Percentiles rank a stretch among this genome's conserved stretches.
Conservation (phyloP, 805 yeast genomes). For the Nakazawaea populi region DNA sequence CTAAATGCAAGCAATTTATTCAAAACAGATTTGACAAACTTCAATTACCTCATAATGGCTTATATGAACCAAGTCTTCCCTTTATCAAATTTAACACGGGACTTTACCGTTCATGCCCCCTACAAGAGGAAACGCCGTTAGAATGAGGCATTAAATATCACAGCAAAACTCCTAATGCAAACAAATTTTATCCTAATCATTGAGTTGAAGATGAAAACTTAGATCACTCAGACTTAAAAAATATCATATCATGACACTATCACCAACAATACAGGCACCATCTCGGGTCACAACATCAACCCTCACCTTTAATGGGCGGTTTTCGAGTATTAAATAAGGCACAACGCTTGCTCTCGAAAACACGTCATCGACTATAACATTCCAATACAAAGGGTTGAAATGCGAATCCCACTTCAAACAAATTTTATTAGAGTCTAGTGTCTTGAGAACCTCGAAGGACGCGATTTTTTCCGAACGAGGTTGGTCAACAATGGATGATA, state of each 20-base stretch:
- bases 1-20: no score
- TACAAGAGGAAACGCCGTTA: no score
- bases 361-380: constrained; percentile 3
- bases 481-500: neutral
- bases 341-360: constrained; percentile 8
- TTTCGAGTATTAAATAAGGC: constrained; percentile 2
- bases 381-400: constrained; percentile 9
- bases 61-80: no score
- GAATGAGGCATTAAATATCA: no score
- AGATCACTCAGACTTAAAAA: no score
- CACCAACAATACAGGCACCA: constrained; percentile 10
- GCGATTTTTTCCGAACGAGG: neutral
- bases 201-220: no score
- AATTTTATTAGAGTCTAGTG: neutral
- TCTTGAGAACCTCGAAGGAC: neutral
- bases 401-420: neutral
- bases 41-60: no score
- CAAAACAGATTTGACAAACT: no score
- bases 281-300: constrained; percentile 9
- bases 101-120: no score
- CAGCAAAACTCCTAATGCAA: no score
- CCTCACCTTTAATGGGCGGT: neutral
- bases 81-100: no score
- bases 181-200: no score
- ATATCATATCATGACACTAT: neutral